A percentile compares a stretch with the other conserved stretches of the same genome.
Conservation (phyloP, 2,329 filamentous ascomycete genomes). For the Fusarium luffae region DNA sequence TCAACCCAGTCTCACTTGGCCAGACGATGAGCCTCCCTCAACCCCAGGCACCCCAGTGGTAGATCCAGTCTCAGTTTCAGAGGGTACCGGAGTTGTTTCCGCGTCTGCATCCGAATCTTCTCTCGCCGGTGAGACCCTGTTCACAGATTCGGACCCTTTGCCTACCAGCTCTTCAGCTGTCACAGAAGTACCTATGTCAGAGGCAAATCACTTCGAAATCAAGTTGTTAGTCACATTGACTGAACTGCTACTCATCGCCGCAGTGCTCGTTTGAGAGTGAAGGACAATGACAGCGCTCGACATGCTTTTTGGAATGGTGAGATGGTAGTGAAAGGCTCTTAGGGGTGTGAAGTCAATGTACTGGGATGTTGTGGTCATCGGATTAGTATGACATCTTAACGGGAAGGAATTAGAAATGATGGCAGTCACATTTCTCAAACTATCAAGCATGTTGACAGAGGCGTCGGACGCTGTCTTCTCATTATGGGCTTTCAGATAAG, state of each 20-base stretch:
- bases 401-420: neutral
- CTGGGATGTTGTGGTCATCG: neutral
- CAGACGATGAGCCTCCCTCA: neutral
- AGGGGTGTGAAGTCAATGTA: neutral
- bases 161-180: constrained; percentile 38
- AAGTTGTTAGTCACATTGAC: constrained; percentile 39
- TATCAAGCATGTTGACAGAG: neutral
- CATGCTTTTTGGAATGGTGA: neutral
- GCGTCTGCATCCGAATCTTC: neutral
- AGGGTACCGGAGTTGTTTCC: neutral
- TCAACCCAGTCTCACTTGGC: constrained; percentile 4
- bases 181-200: constrained; percentile 45
- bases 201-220: constrained; percentile 38
- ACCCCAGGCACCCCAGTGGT: neutral
- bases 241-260: constrained; percentile 45
- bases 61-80: constrained; percentile 1
- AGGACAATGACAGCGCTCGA: neutral
- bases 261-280: constrained; percentile 22
- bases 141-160: constrained; percentile 27
- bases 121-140: constrained; percentile 15
- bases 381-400: neutral
- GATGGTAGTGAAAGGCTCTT: neutral
- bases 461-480: neutral
- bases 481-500: neutral
- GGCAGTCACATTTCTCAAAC: neutral